Base-by-base conservation (phyloP, 495 filamentous ascomycete species). In the Penicillium chermesinum region DNA sequence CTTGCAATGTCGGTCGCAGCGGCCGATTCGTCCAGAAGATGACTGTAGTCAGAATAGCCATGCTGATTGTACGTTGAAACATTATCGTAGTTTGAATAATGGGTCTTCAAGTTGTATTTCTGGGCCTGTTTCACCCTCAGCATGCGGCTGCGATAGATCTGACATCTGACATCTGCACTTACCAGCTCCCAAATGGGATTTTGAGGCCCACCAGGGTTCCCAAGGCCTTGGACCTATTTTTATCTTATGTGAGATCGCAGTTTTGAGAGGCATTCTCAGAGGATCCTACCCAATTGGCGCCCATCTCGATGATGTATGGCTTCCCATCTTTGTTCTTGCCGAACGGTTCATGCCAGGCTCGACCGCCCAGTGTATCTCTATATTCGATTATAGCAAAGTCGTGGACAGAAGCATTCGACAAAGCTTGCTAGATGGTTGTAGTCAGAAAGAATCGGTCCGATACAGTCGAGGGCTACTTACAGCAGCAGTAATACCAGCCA, bases 321-420 rank as follows among this genome's bases (percentile, higher is more conserved):
- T 76, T 70, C 0, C 79, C 78, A 40, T 69, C 49, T 12, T 62
- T 40, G n/a, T 67, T 57, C 34, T 65, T 58, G 6, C 86, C 85
- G 58, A 90, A 87, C 0, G 63, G 71, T 0, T 77, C 76, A 47
- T 78, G 67, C 42, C 64, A 62, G 20, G 77, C 76, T 37, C 84
- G 74, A 41, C 84, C 84, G 7, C 84, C 84, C 44, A 88, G 77
- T 9, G 77, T 69, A 52, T 75, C 67, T 41, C 79, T 80, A 52
- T 82, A 81, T 48, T 90, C 86, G 14, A 90, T 54, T 35, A 89
- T 83, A 25, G 87, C 27, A 53, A 88, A 89, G 55, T 89, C 85
- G 21, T 72, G 64, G 5, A 89, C 62, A 3, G 78, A 86, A 20
- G 71, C 73, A 52, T 88, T 84, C 5, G 70, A 63, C 4, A 89